Evolutionary conservation across 2,329 filamentous ascomycete species (phyloP), one percentile per base, ranked within the genome.

Genomic region (Paracoccidioides lutzii): DNA sequence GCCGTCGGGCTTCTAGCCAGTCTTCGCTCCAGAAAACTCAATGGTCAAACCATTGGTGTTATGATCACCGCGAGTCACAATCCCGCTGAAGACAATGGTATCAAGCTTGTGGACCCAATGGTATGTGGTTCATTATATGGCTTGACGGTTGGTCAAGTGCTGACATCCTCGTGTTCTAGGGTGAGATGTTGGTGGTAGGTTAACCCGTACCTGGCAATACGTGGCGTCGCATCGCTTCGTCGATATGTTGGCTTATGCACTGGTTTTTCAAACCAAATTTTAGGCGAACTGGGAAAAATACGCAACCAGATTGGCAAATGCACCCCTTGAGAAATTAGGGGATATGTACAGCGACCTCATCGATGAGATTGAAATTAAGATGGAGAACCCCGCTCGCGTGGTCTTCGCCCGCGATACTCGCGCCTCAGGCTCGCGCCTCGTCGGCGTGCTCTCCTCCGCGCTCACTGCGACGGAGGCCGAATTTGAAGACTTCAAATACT

Each of bases 31-130:
- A 87, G 89, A 69, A 94, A 93, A 74, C 82, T 94, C 64, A 85
- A 85, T 69, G 86, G 90, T 61, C 88, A 94, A 76, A 86, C 88
- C 64, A 95, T 98, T 67, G 93, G 93, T 67, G 85, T 98, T 63
- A 95, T 95, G 90, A 87, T 95, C 71, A 95, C 90, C 44, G 90
- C 90, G 59, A 94, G 88, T 66, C 90, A 95, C 78, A 95, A 95
- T 73, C 88, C 88, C 15, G 85, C 90, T 38, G 79, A 82, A 64
- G 90, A 95, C 73, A 95, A 95, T 71, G 90, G 90, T 53, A 86
- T 95, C 70, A 95, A 95, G 79, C 82, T 98, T 63, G 89, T 98
- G 60, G 93, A 98, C 71, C 93, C 93, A 10, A 87, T 95, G 84
- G 81, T 83, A 67, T 49, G 46, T 64, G n/a, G 38, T 37, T 14